A percentile compares a stretch with the other conserved stretches of the same genome.
phyloP scores from a whole-genome alignment of 75 land plant species.

The Larix kaempferi region DNA sequence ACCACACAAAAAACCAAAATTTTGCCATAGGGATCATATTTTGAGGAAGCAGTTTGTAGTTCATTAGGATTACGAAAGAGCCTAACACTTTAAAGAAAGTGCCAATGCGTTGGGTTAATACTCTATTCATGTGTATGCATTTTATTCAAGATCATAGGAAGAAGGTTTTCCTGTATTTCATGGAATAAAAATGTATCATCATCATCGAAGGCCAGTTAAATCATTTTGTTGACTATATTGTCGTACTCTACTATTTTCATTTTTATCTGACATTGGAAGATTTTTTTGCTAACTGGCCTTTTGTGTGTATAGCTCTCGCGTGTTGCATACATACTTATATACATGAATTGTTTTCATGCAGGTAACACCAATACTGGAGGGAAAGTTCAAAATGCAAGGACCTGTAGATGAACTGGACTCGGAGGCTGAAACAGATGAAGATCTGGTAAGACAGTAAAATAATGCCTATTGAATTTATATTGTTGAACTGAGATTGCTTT shows the following conservation, averaged over 20 bases:
- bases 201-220: too few relatives aligned
- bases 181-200: not conserved
- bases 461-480: too few relatives aligned
- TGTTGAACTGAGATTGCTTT: too few relatives aligned
- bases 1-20: not conserved
- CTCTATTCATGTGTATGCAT: not conserved
- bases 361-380: conserved; percentile 43
- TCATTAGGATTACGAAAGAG: not conserved
- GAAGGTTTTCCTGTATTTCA: not conserved
- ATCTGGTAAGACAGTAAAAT: conserved; percentile 8
- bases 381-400: conserved; percentile 38
- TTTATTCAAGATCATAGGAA: not conserved
- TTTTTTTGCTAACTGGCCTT: too few relatives aligned
- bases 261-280: too few relatives aligned
- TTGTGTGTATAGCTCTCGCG: too few relatives aligned
- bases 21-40: not conserved
- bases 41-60: not conserved
- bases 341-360: conserved; percentile 5
- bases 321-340: too few relatives aligned
- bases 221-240: too few relatives aligned
- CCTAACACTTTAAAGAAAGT: not conserved
- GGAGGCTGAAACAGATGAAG: conserved; percentile 15
- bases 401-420: conserved; percentile 33
- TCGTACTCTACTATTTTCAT: too few relatives aligned
- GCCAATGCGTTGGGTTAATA: not conserved